These are phyloP conservation scores for Rhynchospora breviuscula DNA, from an alignment of 176 grass and related monocot genomes.

Conservation along the genomic window DNA sequence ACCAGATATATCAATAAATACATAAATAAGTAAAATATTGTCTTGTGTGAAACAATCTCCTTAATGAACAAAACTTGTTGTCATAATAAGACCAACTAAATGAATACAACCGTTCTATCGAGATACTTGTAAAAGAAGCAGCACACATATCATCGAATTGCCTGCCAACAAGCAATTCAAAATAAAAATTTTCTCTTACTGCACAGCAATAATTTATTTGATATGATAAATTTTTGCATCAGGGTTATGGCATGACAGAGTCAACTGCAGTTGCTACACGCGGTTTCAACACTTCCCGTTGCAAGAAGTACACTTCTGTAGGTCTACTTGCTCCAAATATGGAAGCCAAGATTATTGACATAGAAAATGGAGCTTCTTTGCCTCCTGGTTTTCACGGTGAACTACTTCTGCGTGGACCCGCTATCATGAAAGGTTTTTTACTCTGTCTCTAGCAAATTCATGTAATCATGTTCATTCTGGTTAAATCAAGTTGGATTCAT, in stretches of 20 bases:
- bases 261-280: conserved; percentile 80
- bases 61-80: neutral
- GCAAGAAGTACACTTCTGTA: conserved; percentile 59
- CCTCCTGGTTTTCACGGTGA: conserved; percentile 64
- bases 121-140: neutral
- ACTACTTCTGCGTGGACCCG: conserved; percentile 68
- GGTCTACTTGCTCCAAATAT: conserved; percentile 88
- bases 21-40: too few species aligned
- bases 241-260: conserved; percentile 98
- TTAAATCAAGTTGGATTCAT: neutral
- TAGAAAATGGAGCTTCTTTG: conserved; percentile 45
- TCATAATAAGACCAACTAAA: neutral
- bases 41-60: too few species aligned
- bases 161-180: neutral
- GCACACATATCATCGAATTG: neutral
- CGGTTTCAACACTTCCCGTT: conserved; percentile 63
- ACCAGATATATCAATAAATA: too few species aligned
- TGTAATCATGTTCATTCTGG: neutral
- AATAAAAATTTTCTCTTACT: neutral
- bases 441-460: neutral
- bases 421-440: conserved; percentile 71
- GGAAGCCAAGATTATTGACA: conserved; percentile 66
- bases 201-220: neutral
- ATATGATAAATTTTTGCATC: conserved; percentile 21
- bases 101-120: neutral